Percentiles rank a stretch among this genome's conserved stretches.
These are phyloP conservation scores for Ophiostoma perfectum DNA, from an alignment of 2,329 filamentous ascomycete species.

Conservation along the genomic window DNA sequence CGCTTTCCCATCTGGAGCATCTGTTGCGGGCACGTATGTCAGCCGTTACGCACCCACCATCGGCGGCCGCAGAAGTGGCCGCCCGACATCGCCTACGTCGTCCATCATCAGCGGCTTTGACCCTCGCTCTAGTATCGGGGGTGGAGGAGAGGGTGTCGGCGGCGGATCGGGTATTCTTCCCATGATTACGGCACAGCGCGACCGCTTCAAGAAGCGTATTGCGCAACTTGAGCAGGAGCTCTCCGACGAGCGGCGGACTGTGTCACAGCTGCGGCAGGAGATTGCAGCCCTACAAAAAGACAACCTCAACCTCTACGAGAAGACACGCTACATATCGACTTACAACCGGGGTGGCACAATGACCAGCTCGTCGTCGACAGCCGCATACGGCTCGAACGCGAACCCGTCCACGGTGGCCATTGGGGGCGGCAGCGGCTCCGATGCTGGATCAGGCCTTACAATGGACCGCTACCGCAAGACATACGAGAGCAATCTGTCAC, in stretches of 20 bases:
- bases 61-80: constrained; percentile 35
- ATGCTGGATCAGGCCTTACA: constrained; percentile 43
- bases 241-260: constrained; percentile 72
- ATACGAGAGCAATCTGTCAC: constrained; percentile 92
- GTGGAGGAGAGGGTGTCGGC: constrained; percentile 54
- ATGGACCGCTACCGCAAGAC: constrained; percentile 83
- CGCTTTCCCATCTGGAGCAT: constrained; percentile 81
- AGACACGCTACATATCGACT: constrained; percentile 90
- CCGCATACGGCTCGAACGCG: constrained; percentile 59
- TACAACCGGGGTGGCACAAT: constrained; percentile 65
- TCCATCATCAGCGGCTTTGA: constrained; percentile 98
- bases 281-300: constrained; percentile 90
- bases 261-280: constrained; percentile 84
- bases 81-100: constrained; percentile 79
- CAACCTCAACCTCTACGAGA: constrained; percentile 93
- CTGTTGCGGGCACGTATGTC: constrained; percentile 84
- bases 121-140: constrained; percentile 58
- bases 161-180: constrained; percentile 84
- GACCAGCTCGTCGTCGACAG: constrained; percentile 57
- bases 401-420: constrained; percentile 67
- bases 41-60: constrained; percentile 67
- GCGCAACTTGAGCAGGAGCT: constrained; percentile 84
- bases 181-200: constrained; percentile 96
- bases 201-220: constrained; percentile 97
- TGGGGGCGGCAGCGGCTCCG: constrained; percentile 51